Conservation (phyloP, 1,284 basidiomycete species). For the Cryptococcus neoformans region DNA sequence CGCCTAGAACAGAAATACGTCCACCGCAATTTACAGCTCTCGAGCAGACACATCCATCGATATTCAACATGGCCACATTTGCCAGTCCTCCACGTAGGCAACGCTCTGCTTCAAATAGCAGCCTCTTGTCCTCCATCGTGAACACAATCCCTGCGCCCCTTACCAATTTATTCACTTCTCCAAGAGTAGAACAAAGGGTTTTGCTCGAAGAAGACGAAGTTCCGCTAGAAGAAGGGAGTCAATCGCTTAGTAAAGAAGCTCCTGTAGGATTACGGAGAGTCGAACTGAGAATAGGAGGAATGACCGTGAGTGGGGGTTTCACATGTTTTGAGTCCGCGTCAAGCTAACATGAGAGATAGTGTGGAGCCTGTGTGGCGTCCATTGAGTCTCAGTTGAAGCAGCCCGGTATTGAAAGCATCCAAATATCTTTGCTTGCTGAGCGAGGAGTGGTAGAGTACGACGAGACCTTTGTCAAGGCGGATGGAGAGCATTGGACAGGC, state of each 20-base stretch:
- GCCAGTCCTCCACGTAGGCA: neutral
- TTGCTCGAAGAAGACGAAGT: slow-evolving; percentile 14
- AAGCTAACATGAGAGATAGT: slow-evolving; percentile 28
- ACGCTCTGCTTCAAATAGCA: slow-evolving; percentile 6
- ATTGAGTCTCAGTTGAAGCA: slow-evolving; percentile 92
- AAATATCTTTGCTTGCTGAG: slow-evolving; percentile 92
- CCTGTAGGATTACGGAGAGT: slow-evolving; percentile 26
- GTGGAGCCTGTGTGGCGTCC: slow-evolving; percentile 57
- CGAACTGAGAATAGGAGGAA: slow-evolving; percentile 48
- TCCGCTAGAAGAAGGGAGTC: slow-evolving; percentile 11
- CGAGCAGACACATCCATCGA: too few relatives aligned
- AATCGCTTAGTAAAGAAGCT: slow-evolving; percentile 9
- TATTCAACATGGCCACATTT: too few relatives aligned
- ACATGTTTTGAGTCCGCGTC: neutral
- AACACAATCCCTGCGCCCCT: slow-evolving; percentile 15
- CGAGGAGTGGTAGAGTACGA: slow-evolving; percentile 89
- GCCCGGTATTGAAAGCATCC: slow-evolving; percentile 78
- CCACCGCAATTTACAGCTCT: too few relatives aligned
- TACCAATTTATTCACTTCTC: slow-evolving; percentile 18
- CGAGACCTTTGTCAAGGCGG: slow-evolving; percentile 49
- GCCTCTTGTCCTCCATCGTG: slow-evolving; percentile 6
- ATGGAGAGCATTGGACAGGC: slow-evolving; percentile 61
- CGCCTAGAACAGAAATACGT: too few relatives aligned
- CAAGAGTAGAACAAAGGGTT: slow-evolving; percentile 9
- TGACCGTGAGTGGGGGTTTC: slow-evolving; percentile 39